phyloP scores from a whole-genome alignment of 1,284 basidiomycete genomes.

The Ceratobasidium sp. region DNA sequence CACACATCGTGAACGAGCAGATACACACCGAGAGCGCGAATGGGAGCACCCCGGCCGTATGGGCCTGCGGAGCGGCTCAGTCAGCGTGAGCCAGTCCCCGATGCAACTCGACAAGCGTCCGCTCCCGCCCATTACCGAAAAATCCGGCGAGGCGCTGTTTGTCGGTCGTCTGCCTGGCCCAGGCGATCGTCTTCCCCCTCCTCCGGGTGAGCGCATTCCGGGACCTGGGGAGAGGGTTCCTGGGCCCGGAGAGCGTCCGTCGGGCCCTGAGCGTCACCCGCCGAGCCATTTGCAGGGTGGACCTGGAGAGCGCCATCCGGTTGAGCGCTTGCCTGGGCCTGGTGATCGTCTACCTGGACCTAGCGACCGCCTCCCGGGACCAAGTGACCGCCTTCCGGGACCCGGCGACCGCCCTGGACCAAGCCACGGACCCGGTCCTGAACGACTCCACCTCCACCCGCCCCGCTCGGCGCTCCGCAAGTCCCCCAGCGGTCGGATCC shows the following conservation, averaged over 20 bases:
- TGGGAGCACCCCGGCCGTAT: no score
- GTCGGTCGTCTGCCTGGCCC: neutral
- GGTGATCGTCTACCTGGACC: neutral
- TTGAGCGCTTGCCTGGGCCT: no score
- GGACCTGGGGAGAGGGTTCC: neutral
- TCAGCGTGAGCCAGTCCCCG: conserved; percentile 20
- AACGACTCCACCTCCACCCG: neutral
- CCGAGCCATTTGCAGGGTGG: neutral
- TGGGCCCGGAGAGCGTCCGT: neutral
- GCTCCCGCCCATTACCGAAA: neutral
- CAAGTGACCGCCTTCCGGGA: neutral
- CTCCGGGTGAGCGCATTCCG: neutral
- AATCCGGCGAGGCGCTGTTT: no score
- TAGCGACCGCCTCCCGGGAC: neutral
- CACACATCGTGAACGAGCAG: no score
- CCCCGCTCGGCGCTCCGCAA: conserved; percentile 21
- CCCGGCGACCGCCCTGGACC: neutral
- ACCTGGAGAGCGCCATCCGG: neutral
- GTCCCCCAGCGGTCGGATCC: conserved; percentile 16
- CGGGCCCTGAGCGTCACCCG: no score
- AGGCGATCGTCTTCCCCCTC: conserved; percentile 1
- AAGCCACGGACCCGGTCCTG: neutral
- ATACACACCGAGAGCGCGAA: no score
- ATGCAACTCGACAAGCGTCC: conserved; percentile 29
- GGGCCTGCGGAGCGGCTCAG: conserved; percentile 16